Evolutionary conservation across 352 stramenopile species (phyloP).

Genomic region (Thalassiosira exigua): DNA sequence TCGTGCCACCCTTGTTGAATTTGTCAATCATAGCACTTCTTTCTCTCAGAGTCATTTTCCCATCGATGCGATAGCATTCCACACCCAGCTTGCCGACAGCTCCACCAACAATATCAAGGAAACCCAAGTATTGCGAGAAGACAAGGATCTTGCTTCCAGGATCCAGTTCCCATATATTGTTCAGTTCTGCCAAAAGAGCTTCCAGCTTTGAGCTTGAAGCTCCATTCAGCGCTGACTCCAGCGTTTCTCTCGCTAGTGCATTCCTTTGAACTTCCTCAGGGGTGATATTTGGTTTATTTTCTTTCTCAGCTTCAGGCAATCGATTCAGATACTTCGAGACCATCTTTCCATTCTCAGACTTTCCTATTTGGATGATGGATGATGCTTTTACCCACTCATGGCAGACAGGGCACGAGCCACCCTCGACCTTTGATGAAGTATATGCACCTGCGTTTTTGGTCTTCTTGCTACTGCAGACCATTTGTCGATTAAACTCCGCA

Average conservation of each 20-base stretch:
- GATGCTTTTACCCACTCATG: slow-evolving; percentile 57
- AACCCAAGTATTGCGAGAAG: slow-evolving; percentile 77
- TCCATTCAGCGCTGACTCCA: slow-evolving; percentile 72
- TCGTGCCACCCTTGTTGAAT: slow-evolving; percentile 58
- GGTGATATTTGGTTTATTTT: slow-evolving; percentile 20
- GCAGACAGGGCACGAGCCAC: slow-evolving; percentile 76
- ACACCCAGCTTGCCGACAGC: slow-evolving; percentile 51
- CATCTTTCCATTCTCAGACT: slow-evolving; percentile 51
- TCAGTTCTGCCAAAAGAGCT: slow-evolving; percentile 78
- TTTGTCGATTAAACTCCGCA: slow-evolving; percentile 44
- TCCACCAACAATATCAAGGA: slow-evolving; percentile 70
- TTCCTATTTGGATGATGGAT: slow-evolving; percentile 67
- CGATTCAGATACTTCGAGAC: slow-evolving; percentile 52
- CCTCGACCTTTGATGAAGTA: slow-evolving; percentile 29
- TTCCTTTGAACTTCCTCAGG: slow-evolving; percentile 20
- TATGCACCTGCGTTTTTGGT: slow-evolving; percentile 9
- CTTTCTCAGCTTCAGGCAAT: slow-evolving; percentile 24
- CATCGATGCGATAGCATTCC: slow-evolving; percentile 73
- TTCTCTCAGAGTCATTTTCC: slow-evolving; percentile 76
- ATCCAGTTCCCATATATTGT: slow-evolving; percentile 73
- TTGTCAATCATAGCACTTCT: slow-evolving; percentile 64
- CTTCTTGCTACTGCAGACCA: slow-evolving; percentile 41
- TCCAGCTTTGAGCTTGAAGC: slow-evolving; percentile 74
- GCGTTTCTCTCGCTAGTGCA: slow-evolving; percentile 53
- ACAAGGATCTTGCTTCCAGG: slow-evolving; percentile 76